Base-by-base conservation (phyloP, 2,329 filamentous ascomycete species). In the Trichophyton simii region DNA sequence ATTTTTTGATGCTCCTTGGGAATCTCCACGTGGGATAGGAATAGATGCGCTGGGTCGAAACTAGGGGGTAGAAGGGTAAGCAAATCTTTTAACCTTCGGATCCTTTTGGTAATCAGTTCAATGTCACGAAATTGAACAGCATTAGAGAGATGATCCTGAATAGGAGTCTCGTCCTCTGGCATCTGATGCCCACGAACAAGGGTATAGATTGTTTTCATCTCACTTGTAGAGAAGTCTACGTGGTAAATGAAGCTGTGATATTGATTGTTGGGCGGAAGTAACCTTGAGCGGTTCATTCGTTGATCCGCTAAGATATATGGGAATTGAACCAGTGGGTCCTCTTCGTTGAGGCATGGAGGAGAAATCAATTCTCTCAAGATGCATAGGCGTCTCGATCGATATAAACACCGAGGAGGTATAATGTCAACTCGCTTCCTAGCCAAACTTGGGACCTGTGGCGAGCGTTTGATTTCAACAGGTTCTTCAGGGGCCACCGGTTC, bases 141-240 rank as follows among this genome's bases (percentile, higher is more conserved):
- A 11, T 62, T 60, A 25, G 65, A 67, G 34, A 70, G 46, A 44
- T 66, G 65, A 58, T 69, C 68, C 13, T 65, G 63, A 22, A 68
- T 41, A 4, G 66, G 57, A 18, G 64, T 63, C 2, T 71, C 69
- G 25, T 63, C 38, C 9, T 62, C 44, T 31, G 55, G 13, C 7
- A 34, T 31, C 20, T 1, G 18, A 52, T n/a, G 18, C 9, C 61
- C 61, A 9, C 42, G 55, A 28, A 65, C 63, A 52, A 64, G 55
- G 55, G n/a, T 55, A 60, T 57, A 70, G 18, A 71, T 57, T 11
- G 67, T 66, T 20, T 58, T 58, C 55, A 68, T 63, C 62, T 72
- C 70, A 2, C 59, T 48, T 13, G 61, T 34, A 22, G 66, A 65
- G 54, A 72, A 70, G 52, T 70, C 67, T 44, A 68, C 64, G 63